phyloP scores from a whole-genome alignment of 495 filamentous ascomycete genomes.

The Rostrohypoxylon terebratum region DNA sequence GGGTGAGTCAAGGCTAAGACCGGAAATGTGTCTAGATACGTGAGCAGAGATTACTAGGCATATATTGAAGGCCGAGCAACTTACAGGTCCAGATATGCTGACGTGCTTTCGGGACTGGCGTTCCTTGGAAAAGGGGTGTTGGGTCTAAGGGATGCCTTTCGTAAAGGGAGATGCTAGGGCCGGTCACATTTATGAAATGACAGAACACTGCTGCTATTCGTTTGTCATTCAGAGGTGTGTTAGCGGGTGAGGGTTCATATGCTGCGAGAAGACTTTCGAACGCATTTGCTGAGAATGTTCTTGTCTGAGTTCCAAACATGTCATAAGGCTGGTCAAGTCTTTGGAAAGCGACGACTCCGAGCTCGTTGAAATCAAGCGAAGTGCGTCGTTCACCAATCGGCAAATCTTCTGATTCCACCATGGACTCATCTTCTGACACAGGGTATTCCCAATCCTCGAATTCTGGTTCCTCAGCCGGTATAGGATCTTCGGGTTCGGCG shows the following conservation, averaged over 20 bases:
- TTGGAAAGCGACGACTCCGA: constrained; percentile 55
- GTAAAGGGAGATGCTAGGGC: constrained; percentile 86
- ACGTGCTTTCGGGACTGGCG: constrained; percentile 72
- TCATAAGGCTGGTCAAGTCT: constrained; percentile 50
- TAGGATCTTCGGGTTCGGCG: constrained; percentile 24
- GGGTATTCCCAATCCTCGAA: constrained; percentile 54
- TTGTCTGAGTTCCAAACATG: constrained; percentile 53
- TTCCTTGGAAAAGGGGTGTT: constrained; percentile 73
- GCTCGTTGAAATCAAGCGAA: constrained; percentile 52
- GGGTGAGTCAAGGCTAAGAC: constrained; percentile 85
- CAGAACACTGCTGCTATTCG: constrained; percentile 88
- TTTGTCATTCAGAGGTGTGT: constrained; percentile 84
- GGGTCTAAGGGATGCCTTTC: constrained; percentile 87
- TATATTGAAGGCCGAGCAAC: constrained; percentile 21
- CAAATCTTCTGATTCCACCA: constrained; percentile 43
- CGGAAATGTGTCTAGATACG: constrained; percentile 74
- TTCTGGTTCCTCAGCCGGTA: background rate
- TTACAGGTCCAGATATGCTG: constrained; percentile 84
- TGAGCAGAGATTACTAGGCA: background rate
- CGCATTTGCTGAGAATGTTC: constrained; percentile 57
- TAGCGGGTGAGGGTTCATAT: constrained; percentile 78
- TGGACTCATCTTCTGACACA: constrained; percentile 63
- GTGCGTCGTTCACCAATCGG: constrained; percentile 45
- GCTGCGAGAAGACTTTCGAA: constrained; percentile 74
- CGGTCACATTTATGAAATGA: constrained; percentile 92